Percentiles rank a stretch among this genome's conserved stretches.
phyloP scores from a whole-genome alignment of 169 alveolate genomes.

The Cryptosporidium parvum region DNA sequence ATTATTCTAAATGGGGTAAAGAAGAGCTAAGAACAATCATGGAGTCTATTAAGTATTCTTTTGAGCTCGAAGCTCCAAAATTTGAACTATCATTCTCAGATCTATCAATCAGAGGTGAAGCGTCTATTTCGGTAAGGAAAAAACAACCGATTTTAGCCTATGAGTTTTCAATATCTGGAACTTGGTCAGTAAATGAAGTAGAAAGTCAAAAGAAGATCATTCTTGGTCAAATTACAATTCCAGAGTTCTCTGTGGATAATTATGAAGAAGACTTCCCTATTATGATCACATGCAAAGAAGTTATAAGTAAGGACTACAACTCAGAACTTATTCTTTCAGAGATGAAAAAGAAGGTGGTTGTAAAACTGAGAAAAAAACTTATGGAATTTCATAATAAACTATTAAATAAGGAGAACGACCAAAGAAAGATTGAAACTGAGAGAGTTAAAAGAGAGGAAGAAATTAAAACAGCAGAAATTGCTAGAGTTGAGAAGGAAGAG shows the following conservation, averaged over 20 bases:
- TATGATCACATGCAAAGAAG: background rate
- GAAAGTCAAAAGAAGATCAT: constrained; percentile 11
- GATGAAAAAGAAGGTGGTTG: constrained; percentile 17
- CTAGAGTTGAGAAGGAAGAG: constrained; percentile 33
- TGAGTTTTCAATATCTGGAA: constrained; percentile 54
- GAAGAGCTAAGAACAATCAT: constrained; percentile 76
- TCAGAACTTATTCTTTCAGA: constrained; percentile 2
- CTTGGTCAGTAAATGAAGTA: constrained; percentile 21
- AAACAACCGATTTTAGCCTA: constrained; percentile 72
- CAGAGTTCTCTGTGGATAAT: constrained; percentile 67
- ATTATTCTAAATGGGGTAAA: constrained; percentile 79
- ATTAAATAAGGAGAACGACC: constrained; percentile 34
- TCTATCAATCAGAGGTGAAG: constrained; percentile 22
- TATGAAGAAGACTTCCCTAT: constrained; percentile 48
- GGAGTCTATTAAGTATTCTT: constrained; percentile 19
- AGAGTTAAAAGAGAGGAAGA: constrained; percentile 51
- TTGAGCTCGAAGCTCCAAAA: background rate
- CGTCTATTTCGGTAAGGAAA: constrained; percentile 67
- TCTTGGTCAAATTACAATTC: constrained; percentile 40
- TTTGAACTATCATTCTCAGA: constrained; percentile 4
- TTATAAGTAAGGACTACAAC: background rate
- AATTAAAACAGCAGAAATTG: constrained; percentile 46
- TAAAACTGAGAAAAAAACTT: constrained; percentile 43
- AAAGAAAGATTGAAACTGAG: constrained; percentile 17
- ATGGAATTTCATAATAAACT: constrained; percentile 54